These are phyloP conservation scores for Shiraia bambusicola DNA, from an alignment of 2,329 filamentous ascomycete species.

Conservation along the genomic window DNA sequence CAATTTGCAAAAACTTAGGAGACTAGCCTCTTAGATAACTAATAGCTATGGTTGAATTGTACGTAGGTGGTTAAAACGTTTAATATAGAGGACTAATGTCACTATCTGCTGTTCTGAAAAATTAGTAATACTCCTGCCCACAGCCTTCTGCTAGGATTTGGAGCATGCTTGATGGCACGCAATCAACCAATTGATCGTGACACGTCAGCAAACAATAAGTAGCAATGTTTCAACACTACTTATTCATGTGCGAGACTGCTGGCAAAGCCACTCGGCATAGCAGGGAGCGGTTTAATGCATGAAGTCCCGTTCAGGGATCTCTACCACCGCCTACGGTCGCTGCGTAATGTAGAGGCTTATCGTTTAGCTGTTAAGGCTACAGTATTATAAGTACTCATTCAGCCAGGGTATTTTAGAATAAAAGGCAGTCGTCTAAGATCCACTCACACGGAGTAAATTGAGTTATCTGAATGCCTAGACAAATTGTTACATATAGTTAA, in stretches of 20 bases:
- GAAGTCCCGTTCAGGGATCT: background rate
- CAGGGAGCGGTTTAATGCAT: conserved; percentile 4
- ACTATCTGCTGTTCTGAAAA: conserved; percentile 10
- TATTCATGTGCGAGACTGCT: conserved; percentile 13
- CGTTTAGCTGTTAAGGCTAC: background rate
- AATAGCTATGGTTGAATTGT: background rate
- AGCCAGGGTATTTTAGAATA: background rate
- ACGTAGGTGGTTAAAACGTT: background rate
- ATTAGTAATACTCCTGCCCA: conserved; percentile 15
- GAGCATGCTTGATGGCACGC: conserved; percentile 13
- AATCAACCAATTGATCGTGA: conserved; percentile 16
- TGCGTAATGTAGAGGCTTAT: background rate
- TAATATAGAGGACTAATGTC: background rate
- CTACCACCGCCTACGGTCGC: background rate
- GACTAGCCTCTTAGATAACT: no score
- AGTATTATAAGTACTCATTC: background rate
- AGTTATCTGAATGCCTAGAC: background rate
- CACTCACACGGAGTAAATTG: background rate
- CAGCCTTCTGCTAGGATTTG: conserved; percentile 16
- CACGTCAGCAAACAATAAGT: conserved; percentile 18
- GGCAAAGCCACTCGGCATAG: conserved; percentile 14
- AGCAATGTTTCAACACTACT: conserved; percentile 15
- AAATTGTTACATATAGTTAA: background rate
- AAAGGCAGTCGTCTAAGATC: background rate
- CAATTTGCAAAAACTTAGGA: no score